Percentiles rank a stretch among this genome's conserved stretches.
Evolutionary conservation across 176 grass and related monocot genomes (phyloP).

Genomic region (Carex littledalei): DNA sequence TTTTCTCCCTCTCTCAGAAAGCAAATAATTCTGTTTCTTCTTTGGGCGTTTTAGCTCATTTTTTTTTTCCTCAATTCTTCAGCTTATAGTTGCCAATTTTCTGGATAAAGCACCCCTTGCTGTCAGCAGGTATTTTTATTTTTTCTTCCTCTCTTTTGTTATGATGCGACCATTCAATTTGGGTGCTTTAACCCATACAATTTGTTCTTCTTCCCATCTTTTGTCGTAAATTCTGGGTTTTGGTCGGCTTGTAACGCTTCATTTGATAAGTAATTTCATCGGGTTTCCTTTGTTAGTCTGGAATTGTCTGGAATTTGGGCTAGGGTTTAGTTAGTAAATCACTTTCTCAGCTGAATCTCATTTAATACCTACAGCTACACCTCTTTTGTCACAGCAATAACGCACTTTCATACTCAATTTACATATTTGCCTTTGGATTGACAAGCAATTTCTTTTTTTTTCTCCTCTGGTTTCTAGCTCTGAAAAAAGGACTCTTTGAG

Average conservation of each 20-base stretch:
- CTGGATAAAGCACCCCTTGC: no score
- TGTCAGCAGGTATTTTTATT: no score
- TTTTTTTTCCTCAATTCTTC: no score
- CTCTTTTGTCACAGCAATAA: conserved; percentile 21
- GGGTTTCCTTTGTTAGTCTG: not conserved
- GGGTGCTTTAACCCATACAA: not conserved
- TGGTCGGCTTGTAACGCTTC: conserved; percentile 20
- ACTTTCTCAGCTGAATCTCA: conserved; percentile 29
- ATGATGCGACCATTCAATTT: conserved; percentile 11
- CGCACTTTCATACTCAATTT: not conserved
- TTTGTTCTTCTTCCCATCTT: not conserved
- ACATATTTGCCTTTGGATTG: not conserved
- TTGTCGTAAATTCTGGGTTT: conserved; percentile 31
- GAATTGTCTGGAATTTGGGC: conserved; percentile 10
- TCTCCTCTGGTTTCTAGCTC: not conserved
- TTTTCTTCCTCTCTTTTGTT: no score
- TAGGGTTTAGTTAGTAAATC: conserved; percentile 51
- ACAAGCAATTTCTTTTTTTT: conserved; percentile 7
- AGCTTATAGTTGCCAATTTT: no score
- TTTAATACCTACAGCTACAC: not conserved
- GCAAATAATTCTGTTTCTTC: no score
- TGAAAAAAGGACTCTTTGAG: conserved; percentile 30
- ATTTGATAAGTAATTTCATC: conserved; percentile 3
- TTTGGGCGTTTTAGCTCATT: no score
- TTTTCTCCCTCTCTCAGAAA: no score